Evolutionary conservation across 192 early-diverging fungal species (phyloP).

Genomic region (Glomus cerebriforme): DNA sequence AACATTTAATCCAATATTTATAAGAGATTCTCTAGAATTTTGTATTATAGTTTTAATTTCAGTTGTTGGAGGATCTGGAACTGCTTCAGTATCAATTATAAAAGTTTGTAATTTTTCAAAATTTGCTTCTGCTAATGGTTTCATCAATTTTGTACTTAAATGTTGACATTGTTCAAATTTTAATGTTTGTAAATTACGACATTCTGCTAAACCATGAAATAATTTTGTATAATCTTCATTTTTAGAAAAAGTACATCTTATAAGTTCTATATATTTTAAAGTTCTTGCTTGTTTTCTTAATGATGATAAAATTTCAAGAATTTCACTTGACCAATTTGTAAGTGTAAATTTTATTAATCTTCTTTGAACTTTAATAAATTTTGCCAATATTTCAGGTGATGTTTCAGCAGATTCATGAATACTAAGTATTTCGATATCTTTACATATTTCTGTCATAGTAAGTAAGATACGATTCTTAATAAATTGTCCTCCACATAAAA

Average conservation of each 20-base stretch:
- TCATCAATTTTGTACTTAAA: slow-evolving; percentile 12
- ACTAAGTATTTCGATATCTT: slow-evolving; percentile 6
- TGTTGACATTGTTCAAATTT: slow-evolving; percentile 10
- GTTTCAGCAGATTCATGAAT: slow-evolving; percentile 4
- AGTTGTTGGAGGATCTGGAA: neutral
- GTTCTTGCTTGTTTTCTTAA: neutral
- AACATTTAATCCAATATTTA: neutral
- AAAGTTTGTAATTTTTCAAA: slow-evolving; percentile 1
- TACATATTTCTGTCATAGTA: neutral
- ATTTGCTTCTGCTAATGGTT: neutral
- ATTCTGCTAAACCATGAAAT: slow-evolving; percentile 1
- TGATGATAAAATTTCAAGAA: neutral
- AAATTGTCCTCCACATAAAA: slow-evolving; percentile 13
- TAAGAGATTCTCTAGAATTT: slow-evolving; percentile 1
- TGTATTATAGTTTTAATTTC: slow-evolving; percentile 9
- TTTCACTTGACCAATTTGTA: neutral
- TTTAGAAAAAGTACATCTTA: neutral
- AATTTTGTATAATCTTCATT: neutral
- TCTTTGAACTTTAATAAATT: slow-evolving; percentile 10
- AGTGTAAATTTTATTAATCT: slow-evolving; percentile 3
- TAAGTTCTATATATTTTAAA: slow-evolving; percentile 4
- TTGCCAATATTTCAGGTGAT: neutral
- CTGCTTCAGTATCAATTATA: neutral
- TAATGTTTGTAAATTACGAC: slow-evolving; percentile 10
- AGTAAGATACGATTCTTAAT: neutral